These are phyloP conservation scores for Pichia sp. DNA, from an alignment of 1,139 yeast species.

Conservation along the genomic window DNA sequence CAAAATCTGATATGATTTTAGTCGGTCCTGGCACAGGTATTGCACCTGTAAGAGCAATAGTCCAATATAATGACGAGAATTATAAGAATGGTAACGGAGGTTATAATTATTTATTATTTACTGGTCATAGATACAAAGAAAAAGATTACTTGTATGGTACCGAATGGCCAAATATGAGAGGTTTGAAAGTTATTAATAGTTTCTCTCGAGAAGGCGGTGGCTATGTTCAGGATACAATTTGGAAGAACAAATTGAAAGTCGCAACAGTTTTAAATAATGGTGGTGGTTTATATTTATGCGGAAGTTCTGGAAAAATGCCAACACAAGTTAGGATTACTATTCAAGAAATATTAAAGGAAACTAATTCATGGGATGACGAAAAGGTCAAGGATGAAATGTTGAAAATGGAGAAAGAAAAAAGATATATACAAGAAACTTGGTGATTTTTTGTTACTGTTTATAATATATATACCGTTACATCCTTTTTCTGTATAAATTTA, in stretches of 20 bases:
- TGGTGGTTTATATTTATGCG: conserved; percentile 73
- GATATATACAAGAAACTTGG: conserved; percentile 94
- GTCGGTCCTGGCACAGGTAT: conserved; percentile 91
- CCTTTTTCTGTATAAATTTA: background rate
- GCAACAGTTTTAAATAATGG: conserved; percentile 48
- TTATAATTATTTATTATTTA: conserved; percentile 46
- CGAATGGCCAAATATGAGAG: conserved; percentile 41
- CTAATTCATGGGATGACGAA: conserved; percentile 31
- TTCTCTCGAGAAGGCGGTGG: conserved; percentile 53
- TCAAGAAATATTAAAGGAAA: conserved; percentile 42
- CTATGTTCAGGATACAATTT: conserved; percentile 72
- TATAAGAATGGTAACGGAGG: conserved; percentile 19
- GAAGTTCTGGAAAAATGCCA: conserved; percentile 95
- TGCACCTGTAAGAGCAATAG: conserved; percentile 76
- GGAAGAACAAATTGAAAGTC: conserved; percentile 41
- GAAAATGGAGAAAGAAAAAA: conserved; percentile 56
- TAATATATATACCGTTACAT: background rate
- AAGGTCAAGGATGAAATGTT: conserved; percentile 48
- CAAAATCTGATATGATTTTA: conserved; percentile 40
- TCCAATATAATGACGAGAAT: conserved; percentile 33
- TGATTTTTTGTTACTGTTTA: conserved; percentile 25
- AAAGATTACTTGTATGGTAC: conserved; percentile 66
- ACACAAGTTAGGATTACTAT: conserved; percentile 77
- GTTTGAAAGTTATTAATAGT: conserved; percentile 42
- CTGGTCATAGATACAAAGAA: conserved; percentile 64